These are phyloP conservation scores for Daedaleopsis nitida DNA, from an alignment of 768 basidiomycete genomes.

Conservation along the genomic window DNA sequence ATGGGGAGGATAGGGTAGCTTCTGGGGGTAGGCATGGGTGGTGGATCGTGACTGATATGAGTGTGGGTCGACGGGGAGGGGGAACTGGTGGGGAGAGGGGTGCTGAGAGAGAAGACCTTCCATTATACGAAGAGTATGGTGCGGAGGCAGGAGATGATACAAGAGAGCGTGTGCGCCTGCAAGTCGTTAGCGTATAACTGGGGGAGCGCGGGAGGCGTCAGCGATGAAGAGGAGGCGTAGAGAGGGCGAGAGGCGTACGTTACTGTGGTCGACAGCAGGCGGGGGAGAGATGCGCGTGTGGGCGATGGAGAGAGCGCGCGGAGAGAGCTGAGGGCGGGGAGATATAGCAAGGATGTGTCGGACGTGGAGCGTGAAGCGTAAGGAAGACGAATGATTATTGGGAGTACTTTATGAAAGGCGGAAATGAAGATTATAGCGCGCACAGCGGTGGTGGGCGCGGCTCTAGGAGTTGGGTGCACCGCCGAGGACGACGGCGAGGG, in stretches of 20 bases:
- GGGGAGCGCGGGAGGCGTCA: not conserved
- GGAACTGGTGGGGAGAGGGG: slow-evolving; percentile 8
- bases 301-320: no score
- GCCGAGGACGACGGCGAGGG: no score
- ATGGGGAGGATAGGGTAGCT: not conserved
- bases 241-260: not conserved
- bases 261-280: not conserved
- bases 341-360: no score
- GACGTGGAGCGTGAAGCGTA: no score
- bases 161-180: slow-evolving; percentile 11
- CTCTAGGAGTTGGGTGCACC: no score
- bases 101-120: slow-evolving; percentile 21
- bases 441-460: no score
- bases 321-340: no score
- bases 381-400: no score
- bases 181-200: slow-evolving; percentile 11
- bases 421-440: no score
- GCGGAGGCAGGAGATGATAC: not conserved
- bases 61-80: slow-evolving; percentile 2
- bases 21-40: not conserved
- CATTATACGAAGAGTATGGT: slow-evolving; percentile 18
- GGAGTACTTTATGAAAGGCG: no score
- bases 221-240: not conserved
- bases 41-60: not conserved
- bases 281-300: not conserved